Base-by-base conservation (phyloP, 345 rosid genomes). In the Euphorbia tirucalli region DNA sequence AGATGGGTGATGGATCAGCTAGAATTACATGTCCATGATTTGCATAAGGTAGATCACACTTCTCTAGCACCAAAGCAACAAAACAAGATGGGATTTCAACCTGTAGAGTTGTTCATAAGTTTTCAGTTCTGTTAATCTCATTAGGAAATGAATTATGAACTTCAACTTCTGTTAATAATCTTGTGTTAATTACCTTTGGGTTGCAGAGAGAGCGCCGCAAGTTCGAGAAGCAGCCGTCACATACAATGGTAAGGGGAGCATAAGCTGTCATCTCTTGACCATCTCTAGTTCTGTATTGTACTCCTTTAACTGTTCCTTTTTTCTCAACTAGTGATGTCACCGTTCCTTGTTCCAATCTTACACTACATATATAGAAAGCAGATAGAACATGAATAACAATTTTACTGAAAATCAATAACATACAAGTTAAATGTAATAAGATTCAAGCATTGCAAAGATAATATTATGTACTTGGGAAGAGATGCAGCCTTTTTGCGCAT, bases 151-250 rank as follows among this genome's bases (percentile, higher is more conserved):
- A 35, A 3, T 7, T 37, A 37, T 37, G 41, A 3, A 37, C 3
- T 37, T 37, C 41, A 37, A 37, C 5, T 37, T 37, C 41, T 37
- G 3, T 3, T 37, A 8, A 3, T 37, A 37, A 8, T 46, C 50
- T 46, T 10, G 7, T 19, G 16, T 1, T 18, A 35, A n/a, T 71
- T 44, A 90, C 92, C 87, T 86, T 85, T 30, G 97, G 88, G 61
- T 85, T 79, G 82, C 95, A 89, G 25, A 89, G 87, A 66, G 88
- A 83, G 66, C 93, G 92, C 3, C 97, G 93, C 81, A 91, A 73
- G 72, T 89, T 89, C 66, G 97, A 91, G 76, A 91, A 91, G 71
- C 91, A 86, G 24, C 95, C 97, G 37, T 91, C 93, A 57, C 93
- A 91, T 24, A 91, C 95, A 54, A 91, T 79, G 19, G 97, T 91